These are phyloP conservation scores for Thuja plicata DNA, from an alignment of 83 land plant genomes.

Conservation along the genomic window DNA sequence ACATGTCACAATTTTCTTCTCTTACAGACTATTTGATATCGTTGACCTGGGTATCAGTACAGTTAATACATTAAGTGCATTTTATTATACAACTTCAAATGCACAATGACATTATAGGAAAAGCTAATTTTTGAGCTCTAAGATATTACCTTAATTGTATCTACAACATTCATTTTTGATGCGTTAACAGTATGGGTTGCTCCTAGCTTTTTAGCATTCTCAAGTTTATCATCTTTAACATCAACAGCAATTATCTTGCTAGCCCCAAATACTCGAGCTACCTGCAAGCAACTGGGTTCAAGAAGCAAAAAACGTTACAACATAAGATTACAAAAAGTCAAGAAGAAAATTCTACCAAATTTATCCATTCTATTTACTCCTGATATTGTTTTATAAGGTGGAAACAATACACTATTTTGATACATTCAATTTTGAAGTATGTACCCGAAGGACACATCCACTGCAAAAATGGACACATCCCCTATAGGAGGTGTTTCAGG, in stretches of 20 bases:
- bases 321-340: not conserved
- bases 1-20: not conserved
- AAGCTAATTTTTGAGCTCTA: not conserved
- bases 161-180: constrained; percentile 61
- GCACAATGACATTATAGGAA: not conserved
- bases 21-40: not conserved
- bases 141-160: constrained; percentile 62
- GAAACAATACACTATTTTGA: not conserved
- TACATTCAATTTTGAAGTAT: not conserved
- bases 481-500: no score
- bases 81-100: not conserved
- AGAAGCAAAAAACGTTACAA: not conserved
- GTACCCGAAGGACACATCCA: no score
- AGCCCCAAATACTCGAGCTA: constrained; percentile 93
- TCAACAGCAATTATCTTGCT: constrained; percentile 95
- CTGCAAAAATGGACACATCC: no score
- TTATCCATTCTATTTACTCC: not conserved
- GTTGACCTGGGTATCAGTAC: not conserved
- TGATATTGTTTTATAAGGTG: not conserved
- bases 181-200: constrained; percentile 94
- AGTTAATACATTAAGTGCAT: not conserved
- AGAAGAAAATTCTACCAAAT: not conserved
- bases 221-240: constrained; percentile 81
- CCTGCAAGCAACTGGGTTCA: constrained; percentile 86
- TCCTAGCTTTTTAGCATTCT: constrained; percentile 79